Evolutionary conservation across 2,329 filamentous ascomycete genomes (phyloP), one percentile per base, ranked within the genome.

Genomic region (Xylariales sp.): DNA sequence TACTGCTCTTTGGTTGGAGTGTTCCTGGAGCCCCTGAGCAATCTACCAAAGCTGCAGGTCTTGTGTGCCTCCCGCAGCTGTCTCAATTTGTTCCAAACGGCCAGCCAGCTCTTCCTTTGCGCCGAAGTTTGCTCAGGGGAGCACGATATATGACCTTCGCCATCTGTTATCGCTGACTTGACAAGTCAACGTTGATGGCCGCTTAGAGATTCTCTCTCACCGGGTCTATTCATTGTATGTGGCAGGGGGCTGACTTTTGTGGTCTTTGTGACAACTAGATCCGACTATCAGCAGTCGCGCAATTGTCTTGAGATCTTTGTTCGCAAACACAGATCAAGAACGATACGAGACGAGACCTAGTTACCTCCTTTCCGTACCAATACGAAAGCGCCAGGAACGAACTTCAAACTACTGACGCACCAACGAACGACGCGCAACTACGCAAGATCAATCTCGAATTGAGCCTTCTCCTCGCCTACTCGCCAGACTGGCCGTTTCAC

Each of bases 221-320:
- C 18, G 16, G 21, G 19, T 29, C 11, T 37, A n/a, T 27, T 27
- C 8, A 8, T 27, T 27, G 36, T 16, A 25, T 24, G 27, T 31
- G 24, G 25, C 36, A 39, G 27, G 36, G 31, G 25, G 36, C 36
- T 39, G 27, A 39, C 15, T 21, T 16, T 25, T 24, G 22, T 8
- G 14, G 14, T 39, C 24, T 31, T 39, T 39, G 27, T 39, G 36
- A 29, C 25, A 29, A 19, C 12, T 39, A 39, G 36, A 39, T 39
- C 31, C 36, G 27, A 29, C 15, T 10, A 14, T 27, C 22, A 14
- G 21, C 14, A 15, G 5, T 18, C n/a, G 11, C 21, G n/a, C n/a
- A n/a, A n/a, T 38, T 28, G 33, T 35, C 20, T 9, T 15, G 18
- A 19, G 22, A 10, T 22, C 21, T 21, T 20, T 10, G 21, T 22